Evolutionary conservation across 1,139 yeast species (phyloP).

Genomic region (Protomyces arabidopsidicola): DNA sequence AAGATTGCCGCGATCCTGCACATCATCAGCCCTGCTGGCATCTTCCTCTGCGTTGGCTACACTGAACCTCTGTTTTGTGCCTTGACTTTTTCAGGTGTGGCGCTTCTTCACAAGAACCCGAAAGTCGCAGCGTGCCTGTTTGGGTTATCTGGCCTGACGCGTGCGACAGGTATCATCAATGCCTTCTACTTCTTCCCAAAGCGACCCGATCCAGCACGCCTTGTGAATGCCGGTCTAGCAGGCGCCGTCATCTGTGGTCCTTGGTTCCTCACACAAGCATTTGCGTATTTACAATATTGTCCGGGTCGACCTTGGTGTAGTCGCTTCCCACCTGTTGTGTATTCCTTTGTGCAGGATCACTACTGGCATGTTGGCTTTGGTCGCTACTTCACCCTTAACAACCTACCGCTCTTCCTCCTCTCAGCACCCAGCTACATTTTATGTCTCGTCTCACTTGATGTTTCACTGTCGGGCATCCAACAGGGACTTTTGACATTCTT

Average conservation of each 20-base stretch:
- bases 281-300: conserved; percentile 60
- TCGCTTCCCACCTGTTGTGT: conserved; percentile 54
- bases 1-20: conserved; percentile 48
- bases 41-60: conserved; percentile 70
- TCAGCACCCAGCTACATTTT: conserved; percentile 52
- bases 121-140: conserved; percentile 56
- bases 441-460: conserved; percentile 31
- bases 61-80: conserved; percentile 71
- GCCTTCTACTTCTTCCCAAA: conserved; percentile 68
- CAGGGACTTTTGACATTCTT: conserved; percentile 47
- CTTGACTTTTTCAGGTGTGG: conserved; percentile 58
- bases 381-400: conserved; percentile 72
- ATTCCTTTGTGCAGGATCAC: conserved; percentile 66
- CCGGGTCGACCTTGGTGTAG: conserved; percentile 76
- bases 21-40: conserved; percentile 70
- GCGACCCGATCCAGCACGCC: conserved; percentile 24
- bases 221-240: conserved; percentile 9
- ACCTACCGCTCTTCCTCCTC: conserved; percentile 77
- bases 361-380: conserved; percentile 87
- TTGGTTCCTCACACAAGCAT: conserved; percentile 48
- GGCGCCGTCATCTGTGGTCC: conserved; percentile 46
- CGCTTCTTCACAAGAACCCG: conserved; percentile 45
- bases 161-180: conserved; percentile 72
- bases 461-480: conserved; percentile 36
- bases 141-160: conserved; percentile 54